These are phyloP conservation scores for Leptographium wingfieldii DNA, from an alignment of 2,329 filamentous ascomycete species.

Conservation along the genomic window DNA sequence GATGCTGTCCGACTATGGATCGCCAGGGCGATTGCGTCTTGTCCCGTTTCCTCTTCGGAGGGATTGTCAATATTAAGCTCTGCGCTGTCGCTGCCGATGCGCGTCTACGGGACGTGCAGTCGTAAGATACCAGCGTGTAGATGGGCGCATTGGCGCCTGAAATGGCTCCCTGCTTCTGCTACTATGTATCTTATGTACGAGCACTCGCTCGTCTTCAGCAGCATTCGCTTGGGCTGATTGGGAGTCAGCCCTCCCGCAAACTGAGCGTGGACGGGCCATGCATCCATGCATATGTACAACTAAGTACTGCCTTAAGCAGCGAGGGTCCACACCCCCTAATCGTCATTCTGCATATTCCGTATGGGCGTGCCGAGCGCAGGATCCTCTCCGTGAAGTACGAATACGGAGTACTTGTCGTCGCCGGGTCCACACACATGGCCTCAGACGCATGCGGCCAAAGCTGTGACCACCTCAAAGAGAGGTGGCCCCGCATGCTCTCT, in stretches of 20 bases:
- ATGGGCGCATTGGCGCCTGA: too few species aligned
- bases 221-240: neutral
- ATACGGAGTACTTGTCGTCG: neutral
- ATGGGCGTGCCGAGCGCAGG: neutral
- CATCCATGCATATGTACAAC: neutral
- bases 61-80: too few species aligned
- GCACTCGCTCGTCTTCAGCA: neutral
- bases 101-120: too few species aligned
- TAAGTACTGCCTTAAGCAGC: too few species aligned
- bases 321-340: neutral
- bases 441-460: slow-evolving; percentile 10
- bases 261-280: neutral
- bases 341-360: neutral
- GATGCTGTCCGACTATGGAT: too few species aligned
- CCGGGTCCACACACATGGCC: neutral
- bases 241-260: neutral
- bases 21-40: too few species aligned
- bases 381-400: too few species aligned
- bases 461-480: slow-evolving; percentile 7
- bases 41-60: too few species aligned
- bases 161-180: too few species aligned
- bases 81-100: too few species aligned
- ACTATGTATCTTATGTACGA: neutral
- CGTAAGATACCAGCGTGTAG: too few species aligned
- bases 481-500: neutral